These are phyloP conservation scores for Apiotrichum siamense DNA, from an alignment of 1,284 basidiomycete genomes.

Conservation along the genomic window DNA sequence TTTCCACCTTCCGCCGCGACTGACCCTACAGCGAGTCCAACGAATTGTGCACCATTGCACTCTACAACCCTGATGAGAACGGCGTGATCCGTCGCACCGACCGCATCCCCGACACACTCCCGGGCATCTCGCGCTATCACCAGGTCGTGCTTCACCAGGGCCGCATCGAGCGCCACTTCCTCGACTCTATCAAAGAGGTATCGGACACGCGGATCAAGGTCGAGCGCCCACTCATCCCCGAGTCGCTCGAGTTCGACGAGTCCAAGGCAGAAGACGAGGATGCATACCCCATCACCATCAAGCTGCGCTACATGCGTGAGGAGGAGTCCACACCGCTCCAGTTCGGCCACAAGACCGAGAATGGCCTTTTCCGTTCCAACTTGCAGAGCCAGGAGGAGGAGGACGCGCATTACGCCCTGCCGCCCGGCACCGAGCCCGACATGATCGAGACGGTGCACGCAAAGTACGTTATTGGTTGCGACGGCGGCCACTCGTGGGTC, in stretches of 20 bases:
- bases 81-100: conserved; percentile 10
- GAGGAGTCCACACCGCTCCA: conserved; percentile 8
- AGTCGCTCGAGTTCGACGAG: conserved; percentile 10
- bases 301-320: conserved; percentile 9
- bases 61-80: conserved; percentile 13
- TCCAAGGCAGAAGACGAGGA: conserved; percentile 8
- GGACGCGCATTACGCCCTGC: conserved; percentile 9
- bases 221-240: conserved; percentile 14
- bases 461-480: conserved; percentile 27
- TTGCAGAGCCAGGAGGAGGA: conserved; percentile 10
- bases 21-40: conserved; percentile 2
- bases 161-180: conserved; percentile 15
- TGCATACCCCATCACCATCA: conserved; percentile 14
- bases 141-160: conserved; percentile 14
- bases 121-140: conserved; percentile 9
- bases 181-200: conserved; percentile 11
- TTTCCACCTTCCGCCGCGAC: too few species aligned
- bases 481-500: conserved; percentile 25
- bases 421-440: conserved; percentile 8
- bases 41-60: conserved; percentile 8
- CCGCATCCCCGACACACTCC: conserved; percentile 13
- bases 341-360: conserved; percentile 13
- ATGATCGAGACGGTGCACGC: conserved; percentile 16
- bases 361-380: conserved; percentile 13
- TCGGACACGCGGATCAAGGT: conserved; percentile 8